Percentiles rank a stretch among this genome's conserved stretches.
Conservation (phyloP, 2,329 filamentous ascomycete species). For the Cytospora piceicola region DNA sequence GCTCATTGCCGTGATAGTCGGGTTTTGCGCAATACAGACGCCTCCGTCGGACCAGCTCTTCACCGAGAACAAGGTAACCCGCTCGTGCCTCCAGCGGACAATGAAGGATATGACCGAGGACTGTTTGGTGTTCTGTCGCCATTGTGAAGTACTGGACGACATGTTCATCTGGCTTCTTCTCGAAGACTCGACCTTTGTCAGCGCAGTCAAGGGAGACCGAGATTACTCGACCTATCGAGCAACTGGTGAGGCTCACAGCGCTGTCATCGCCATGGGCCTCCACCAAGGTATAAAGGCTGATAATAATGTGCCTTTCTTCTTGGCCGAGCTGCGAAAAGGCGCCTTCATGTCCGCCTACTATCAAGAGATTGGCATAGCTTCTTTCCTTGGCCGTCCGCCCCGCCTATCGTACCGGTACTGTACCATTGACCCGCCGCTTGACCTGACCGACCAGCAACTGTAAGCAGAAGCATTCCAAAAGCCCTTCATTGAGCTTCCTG, state of each 20-base stretch:
- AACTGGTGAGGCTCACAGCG: slow-evolving; percentile 38
- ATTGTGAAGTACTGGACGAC: slow-evolving; percentile 41
- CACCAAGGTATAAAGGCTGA: slow-evolving; percentile 39
- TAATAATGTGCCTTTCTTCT: slow-evolving; percentile 39
- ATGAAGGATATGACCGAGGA: slow-evolving; percentile 38
- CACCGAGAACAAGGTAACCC: slow-evolving; percentile 36
- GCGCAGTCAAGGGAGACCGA: slow-evolving; percentile 37
- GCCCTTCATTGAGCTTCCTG: too few relatives aligned
- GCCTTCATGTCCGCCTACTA: slow-evolving; percentile 36
- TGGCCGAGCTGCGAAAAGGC: slow-evolving; percentile 38
- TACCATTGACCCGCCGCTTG: slow-evolving; percentile 37
- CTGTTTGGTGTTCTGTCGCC: slow-evolving; percentile 40
- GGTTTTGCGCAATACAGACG: slow-evolving; percentile 36
- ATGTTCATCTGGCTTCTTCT: slow-evolving; percentile 40
- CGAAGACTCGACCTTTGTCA: slow-evolving; percentile 35
- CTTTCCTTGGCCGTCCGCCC: slow-evolving; percentile 41
- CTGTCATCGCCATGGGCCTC: slow-evolving; percentile 40
- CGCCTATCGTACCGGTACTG: slow-evolving; percentile 41
- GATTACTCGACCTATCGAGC: slow-evolving; percentile 39
- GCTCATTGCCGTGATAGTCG: slow-evolving; percentile 38
- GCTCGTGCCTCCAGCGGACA: slow-evolving; percentile 36
- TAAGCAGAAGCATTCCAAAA: not conserved
- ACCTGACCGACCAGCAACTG: slow-evolving; percentile 38
- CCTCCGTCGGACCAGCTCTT: slow-evolving; percentile 37
- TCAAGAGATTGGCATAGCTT: slow-evolving; percentile 38